Evolutionary conservation across 306 rosid species (phyloP), one percentile per base, ranked within the genome.

Genomic region (Ormosia emarginata): DNA sequence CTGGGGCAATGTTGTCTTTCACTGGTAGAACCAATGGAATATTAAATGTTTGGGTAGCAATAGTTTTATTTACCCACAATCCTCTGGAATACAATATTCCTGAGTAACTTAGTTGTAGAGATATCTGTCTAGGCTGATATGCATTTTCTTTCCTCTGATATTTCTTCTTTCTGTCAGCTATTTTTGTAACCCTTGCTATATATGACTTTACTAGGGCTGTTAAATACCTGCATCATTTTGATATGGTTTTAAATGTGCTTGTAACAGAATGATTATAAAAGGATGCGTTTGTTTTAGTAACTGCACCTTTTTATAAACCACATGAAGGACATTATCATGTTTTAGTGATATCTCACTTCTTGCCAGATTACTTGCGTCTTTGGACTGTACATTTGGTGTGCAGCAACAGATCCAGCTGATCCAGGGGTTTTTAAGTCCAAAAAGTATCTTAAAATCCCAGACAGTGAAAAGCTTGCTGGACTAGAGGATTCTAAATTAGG

Each of bases 351-450:
- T 84, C 63, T 78, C 52, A 67, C 30, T 68, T 80, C 40, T 82
- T 87, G 78, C 74, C 90, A 94, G 98, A 94, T 94, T 91, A 84
- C 85, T 63, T 89, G 91, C n/a, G 94, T 83, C 82, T 92, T 94
- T 52, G 83, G 98, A 82, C 97, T 94, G 37, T 94, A 92, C 80
- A 82, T 94, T 65, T 94, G 98, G 98, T 94, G 98, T 53, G 92
- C 98, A 37, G 98, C 92, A 46, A 90, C 97, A n/a, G 97, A 94
- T 83, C 95, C 98, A 8, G 98, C 92, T 4, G 98, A 94, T 85
- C 79, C 87, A 5, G 97, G 98, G 80, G 98, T 94, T 75, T 94
- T 94, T 61, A 92, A 85, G 86, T 94, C 98, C 61, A 94, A 89
- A 74, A 94, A 92, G 84, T 92, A 92, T 81, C 87, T 90, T 39